Evolutionary conservation across 2,329 filamentous ascomycete species (phyloP).

Genomic region (Zelopaecilomyces penicillatus): DNA sequence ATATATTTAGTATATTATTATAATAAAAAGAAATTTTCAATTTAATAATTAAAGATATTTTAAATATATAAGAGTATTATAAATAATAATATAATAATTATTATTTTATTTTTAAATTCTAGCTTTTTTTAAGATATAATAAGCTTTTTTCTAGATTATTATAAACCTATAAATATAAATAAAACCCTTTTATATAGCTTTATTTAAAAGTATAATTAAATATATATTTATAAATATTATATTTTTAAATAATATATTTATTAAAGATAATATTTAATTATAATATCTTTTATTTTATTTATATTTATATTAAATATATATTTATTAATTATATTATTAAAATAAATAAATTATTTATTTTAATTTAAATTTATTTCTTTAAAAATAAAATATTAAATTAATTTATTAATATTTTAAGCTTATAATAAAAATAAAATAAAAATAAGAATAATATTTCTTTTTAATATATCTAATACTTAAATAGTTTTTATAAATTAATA

Average conservation of each 20-base stretch:
- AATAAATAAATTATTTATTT: neutral
- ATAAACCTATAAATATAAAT: no score
- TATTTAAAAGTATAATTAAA: neutral
- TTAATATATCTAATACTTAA: no score
- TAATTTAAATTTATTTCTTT: no score
- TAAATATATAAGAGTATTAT: neutral
- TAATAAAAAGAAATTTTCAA: neutral
- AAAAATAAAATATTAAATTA: no score
- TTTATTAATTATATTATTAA: neutral
- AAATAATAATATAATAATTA: neutral
- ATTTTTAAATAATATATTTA: neutral
- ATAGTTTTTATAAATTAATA: no score
- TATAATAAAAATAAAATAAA: no score
- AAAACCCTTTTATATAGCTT: neutral
- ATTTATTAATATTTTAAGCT: no score
- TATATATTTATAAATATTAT: neutral
- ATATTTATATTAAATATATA: neutral
- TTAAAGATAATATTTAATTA: neutral
- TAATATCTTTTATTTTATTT: neutral
- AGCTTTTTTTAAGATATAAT: no score
- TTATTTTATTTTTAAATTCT: no score
- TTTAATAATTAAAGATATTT: neutral
- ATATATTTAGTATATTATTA: no score
- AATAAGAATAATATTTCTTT: no score
- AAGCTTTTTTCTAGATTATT: no score